Conservation (phyloP, 495 filamentous ascomycete species). For the Aspergillus indologenus region DNA sequence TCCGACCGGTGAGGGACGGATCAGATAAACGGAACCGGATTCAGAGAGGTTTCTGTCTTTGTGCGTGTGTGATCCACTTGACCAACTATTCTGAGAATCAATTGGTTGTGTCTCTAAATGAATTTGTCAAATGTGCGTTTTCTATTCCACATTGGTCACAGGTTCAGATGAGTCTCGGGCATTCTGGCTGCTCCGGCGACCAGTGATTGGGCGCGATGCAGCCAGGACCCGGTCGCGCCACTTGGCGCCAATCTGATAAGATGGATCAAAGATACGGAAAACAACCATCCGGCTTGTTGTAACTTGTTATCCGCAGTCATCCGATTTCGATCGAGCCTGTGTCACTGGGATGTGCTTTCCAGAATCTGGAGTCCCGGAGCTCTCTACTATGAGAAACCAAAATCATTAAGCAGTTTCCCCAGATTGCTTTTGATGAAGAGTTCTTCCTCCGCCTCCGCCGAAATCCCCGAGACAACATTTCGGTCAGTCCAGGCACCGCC, state of each 20-base stretch:
- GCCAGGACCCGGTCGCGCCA: background rate
- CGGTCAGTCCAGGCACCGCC: background rate
- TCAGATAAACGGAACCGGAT: background rate
- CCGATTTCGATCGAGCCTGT: background rate
- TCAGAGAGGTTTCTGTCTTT: background rate
- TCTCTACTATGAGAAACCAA: no score
- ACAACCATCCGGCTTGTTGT: background rate
- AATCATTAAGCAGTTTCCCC: background rate
- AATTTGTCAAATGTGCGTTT: background rate
- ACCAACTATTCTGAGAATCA: background rate
- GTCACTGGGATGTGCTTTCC: background rate
- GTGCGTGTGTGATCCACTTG: background rate
- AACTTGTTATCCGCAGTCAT: background rate
- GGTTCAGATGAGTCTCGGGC: background rate
- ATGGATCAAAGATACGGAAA: background rate
- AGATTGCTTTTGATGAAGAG: background rate
- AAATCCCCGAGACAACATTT: background rate
- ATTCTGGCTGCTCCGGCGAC: background rate
- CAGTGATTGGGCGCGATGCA: background rate
- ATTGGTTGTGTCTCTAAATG: background rate
- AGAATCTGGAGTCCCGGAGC: no score
- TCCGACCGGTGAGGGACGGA: background rate
- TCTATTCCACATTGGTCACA: no score
- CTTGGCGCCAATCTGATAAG: constrained; percentile 6
- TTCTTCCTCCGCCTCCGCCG: background rate